Conservation (phyloP, 2,329 filamentous ascomycete species). For the Neonectria faginata region DNA sequence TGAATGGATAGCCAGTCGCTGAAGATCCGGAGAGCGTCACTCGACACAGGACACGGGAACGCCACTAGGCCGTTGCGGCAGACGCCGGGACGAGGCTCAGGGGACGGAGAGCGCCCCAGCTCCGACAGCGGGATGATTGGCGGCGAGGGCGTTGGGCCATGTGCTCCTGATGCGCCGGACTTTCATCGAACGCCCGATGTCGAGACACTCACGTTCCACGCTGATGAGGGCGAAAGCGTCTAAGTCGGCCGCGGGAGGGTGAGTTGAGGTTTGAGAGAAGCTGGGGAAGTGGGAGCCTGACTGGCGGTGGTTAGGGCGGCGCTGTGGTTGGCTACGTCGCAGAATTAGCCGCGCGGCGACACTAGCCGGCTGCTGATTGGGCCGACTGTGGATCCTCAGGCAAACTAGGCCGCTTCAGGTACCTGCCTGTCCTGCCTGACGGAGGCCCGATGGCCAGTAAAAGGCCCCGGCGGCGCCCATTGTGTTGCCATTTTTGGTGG, state of each 20-base stretch:
- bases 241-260: conserved; percentile 17
- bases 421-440: not conserved
- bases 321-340: conserved; percentile 41
- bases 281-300: conserved; percentile 18
- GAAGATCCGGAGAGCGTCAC: conserved; percentile 30
- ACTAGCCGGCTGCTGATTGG: conserved; percentile 38
- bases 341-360: conserved; percentile 43
- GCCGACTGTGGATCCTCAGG: not conserved
- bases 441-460: conserved; percentile 12
- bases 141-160: conserved; percentile 26
- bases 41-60: conserved; percentile 30
- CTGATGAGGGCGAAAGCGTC: conserved; percentile 13
- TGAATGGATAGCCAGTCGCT: conserved; percentile 36
- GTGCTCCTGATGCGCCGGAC: conserved; percentile 14
- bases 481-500: conserved; percentile 5
- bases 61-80: conserved; percentile 17
- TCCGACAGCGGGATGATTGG: conserved; percentile 23
- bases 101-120: conserved; percentile 10
- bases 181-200: conserved; percentile 2
- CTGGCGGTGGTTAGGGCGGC: conserved; percentile 22
- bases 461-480: not conserved
- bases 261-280: conserved; percentile 12
- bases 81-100: conserved; percentile 7
- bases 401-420: conserved; percentile 20
- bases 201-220: conserved; percentile 10